These are phyloP conservation scores for Penicillium goetzii DNA, from an alignment of 495 filamentous ascomycete species.

Conservation along the genomic window DNA sequence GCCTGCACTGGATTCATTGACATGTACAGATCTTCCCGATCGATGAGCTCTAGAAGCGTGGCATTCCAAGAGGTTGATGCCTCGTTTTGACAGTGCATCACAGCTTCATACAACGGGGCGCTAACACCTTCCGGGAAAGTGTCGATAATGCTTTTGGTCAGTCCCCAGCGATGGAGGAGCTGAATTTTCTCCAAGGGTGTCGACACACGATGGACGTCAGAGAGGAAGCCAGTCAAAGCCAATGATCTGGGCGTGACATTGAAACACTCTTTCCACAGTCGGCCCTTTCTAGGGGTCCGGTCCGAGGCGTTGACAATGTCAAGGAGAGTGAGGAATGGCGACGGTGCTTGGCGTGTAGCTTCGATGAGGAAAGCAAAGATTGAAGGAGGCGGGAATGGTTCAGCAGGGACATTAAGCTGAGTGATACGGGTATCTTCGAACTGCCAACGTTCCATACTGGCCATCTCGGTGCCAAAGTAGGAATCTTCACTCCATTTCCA, in stretches of 20 bases:
- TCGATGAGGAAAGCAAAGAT: slow-evolving; percentile 68
- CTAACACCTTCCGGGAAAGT: slow-evolving; percentile 82
- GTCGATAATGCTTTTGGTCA: slow-evolving; percentile 57
- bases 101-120: slow-evolving; percentile 79
- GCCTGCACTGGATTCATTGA: slow-evolving; percentile 56
- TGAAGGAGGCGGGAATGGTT: slow-evolving; percentile 70
- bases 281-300: slow-evolving; percentile 41
- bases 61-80: slow-evolving; percentile 78
- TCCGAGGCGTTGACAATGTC: slow-evolving; percentile 55
- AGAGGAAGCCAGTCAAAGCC: slow-evolving; percentile 62
- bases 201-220: slow-evolving; percentile 38
- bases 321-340: slow-evolving; percentile 63
- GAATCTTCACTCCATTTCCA: slow-evolving; percentile 62
- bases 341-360: slow-evolving; percentile 32
- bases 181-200: slow-evolving; percentile 43
- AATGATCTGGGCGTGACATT: slow-evolving; percentile 66
- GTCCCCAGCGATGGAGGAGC: slow-evolving; percentile 49
- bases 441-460: slow-evolving; percentile 60
- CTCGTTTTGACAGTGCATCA: slow-evolving; percentile 76
- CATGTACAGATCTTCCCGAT: slow-evolving; percentile 77
- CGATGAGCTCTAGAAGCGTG: slow-evolving; percentile 71
- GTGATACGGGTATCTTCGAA: slow-evolving; percentile 62
- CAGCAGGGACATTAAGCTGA: slow-evolving; percentile 48
- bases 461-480: slow-evolving; percentile 73
- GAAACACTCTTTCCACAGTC: slow-evolving; percentile 48